Evolutionary conservation across 2,329 filamentous ascomycete genomes (phyloP), one percentile per base, ranked within the genome.

Genomic region (Talaromyces sp.): DNA sequence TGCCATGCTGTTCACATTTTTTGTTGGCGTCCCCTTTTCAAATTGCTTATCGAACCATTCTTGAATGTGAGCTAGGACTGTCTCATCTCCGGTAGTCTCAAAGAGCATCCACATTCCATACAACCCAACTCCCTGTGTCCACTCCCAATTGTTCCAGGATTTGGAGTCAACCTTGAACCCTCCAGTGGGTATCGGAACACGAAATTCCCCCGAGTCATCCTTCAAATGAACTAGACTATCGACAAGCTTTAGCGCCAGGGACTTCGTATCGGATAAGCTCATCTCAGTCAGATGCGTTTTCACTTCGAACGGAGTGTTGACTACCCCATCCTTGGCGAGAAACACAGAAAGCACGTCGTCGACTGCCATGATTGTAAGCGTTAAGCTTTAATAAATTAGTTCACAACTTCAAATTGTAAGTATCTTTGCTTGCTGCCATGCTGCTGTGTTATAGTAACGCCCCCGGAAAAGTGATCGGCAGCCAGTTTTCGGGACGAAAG

Each of bases 1-100:
- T 11, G 87, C 85, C 88, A 92, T 91, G 14, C 89, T 91, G 76
- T 91, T 91, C 79, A 91, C 91, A 70, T 92, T 92, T 70, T 92
- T 92, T 35, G 87, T 90, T 3, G 89, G 92, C 66, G 80, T 86
- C 17, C 87, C 87, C 50, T 86, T 85, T 1, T 79, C 80, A 56
- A 91, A 86, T 8, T 89, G 85, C 43, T 80, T 81, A 6, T 77
- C 75, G 72, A 90, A 92, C 89, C 89, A 93, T 52, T 82, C 79
- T 65, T 88, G 80, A 62, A 92, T 90, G 56, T 88, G 85, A 55
- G 78, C 71, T 17, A 91, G 79, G 49, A 83, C 82, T 27, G 76
- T 71, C 1, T 77, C 70, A 27, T 86, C 83, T 42, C 84, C 85
- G 0, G 87, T 90, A 60, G 91, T 74, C 52, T 85, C 83, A 73